A percentile compares a stretch with the other conserved stretches of the same genome.
These are phyloP conservation scores for Zygoascus meyerae DNA, from an alignment of 1,139 yeast genomes.

Conservation along the genomic window DNA sequence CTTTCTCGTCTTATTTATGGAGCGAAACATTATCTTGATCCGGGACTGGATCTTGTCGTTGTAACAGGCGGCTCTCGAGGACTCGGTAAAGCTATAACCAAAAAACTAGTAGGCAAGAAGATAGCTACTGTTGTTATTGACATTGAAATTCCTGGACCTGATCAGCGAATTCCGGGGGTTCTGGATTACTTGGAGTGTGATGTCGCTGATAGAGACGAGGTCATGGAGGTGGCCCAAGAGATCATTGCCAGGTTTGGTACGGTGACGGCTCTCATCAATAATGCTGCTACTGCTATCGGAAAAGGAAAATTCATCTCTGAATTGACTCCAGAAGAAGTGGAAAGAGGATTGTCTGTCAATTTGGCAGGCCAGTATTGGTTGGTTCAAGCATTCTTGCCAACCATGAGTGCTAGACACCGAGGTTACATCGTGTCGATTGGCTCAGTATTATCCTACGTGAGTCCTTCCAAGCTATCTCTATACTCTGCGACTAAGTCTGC, in stretches of 20 bases:
- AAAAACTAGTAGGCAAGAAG: slow-evolving; percentile 37
- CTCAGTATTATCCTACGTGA: slow-evolving; percentile 74
- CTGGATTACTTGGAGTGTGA: slow-evolving; percentile 56
- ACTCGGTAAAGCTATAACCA: slow-evolving; percentile 61
- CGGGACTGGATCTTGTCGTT: slow-evolving; percentile 45
- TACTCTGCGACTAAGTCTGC: slow-evolving; percentile 93
- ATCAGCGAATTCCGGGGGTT: slow-evolving; percentile 39
- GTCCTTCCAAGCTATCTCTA: slow-evolving; percentile 75
- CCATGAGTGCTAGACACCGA: slow-evolving; percentile 53
- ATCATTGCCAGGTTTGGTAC: slow-evolving; percentile 46
- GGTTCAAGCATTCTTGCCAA: slow-evolving; percentile 64
- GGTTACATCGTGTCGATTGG: slow-evolving; percentile 80
- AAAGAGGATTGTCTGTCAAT: slow-evolving; percentile 57
- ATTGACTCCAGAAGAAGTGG: slow-evolving; percentile 52
- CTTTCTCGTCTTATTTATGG: too few species aligned
- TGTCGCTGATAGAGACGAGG: slow-evolving; percentile 42
- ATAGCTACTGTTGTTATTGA: slow-evolving; percentile 61
- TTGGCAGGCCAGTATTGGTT: slow-evolving; percentile 65
- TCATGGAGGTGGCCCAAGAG: slow-evolving; percentile 18
- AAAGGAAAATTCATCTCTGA: slow-evolving; percentile 54
- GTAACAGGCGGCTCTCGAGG: slow-evolving; percentile 83
- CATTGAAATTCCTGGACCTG: slow-evolving; percentile 40
- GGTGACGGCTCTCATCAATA: slow-evolving; percentile 66
- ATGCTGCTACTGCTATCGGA: slow-evolving; percentile 61
- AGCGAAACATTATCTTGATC: slow-evolving; percentile 3